phyloP scores from a whole-genome alignment of 495 filamentous ascomycete genomes.

The Apodospora peruviana region DNA sequence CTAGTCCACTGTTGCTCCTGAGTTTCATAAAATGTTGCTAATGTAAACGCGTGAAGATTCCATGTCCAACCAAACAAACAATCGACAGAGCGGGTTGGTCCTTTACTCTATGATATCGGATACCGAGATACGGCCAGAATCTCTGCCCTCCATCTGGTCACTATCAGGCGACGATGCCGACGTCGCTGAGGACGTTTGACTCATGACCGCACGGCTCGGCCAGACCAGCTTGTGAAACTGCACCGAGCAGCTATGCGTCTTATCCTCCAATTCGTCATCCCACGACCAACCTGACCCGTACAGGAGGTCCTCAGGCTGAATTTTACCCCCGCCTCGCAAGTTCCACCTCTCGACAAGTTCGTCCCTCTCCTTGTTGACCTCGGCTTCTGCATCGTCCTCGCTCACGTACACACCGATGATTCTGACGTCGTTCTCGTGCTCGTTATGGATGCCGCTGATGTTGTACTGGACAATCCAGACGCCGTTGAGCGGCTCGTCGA shows the following conservation, averaged over 20 bases:
- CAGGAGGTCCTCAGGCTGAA: background rate
- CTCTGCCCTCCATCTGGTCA: no score
- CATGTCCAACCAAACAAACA: no score
- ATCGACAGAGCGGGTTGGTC: no score
- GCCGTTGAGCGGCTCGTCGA: background rate
- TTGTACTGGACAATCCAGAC: conserved; percentile 2
- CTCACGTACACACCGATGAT: conserved; percentile 2
- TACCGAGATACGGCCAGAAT: no score
- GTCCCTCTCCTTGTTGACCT: background rate
- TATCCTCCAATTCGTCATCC: background rate
- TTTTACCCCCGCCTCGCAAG: background rate
- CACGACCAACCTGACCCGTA: background rate
- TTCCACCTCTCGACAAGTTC: background rate
- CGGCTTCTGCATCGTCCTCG: background rate
- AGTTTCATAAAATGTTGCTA: no score
- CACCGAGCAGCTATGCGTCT: conserved; percentile 1
- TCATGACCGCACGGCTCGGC: background rate
- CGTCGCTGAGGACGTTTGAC: background rate
- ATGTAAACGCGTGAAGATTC: no score
- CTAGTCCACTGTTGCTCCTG: no score
- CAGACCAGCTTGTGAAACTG: conserved; percentile 4
- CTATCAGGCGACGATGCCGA: no score
- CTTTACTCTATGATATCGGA: no score
- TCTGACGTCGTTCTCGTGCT: background rate
- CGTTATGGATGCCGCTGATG: background rate